Percentiles rank a stretch among this genome's conserved stretches.
Evolutionary conservation across 139 green algal species (phyloP).

Genomic region (Zygnema cylindricum): DNA sequence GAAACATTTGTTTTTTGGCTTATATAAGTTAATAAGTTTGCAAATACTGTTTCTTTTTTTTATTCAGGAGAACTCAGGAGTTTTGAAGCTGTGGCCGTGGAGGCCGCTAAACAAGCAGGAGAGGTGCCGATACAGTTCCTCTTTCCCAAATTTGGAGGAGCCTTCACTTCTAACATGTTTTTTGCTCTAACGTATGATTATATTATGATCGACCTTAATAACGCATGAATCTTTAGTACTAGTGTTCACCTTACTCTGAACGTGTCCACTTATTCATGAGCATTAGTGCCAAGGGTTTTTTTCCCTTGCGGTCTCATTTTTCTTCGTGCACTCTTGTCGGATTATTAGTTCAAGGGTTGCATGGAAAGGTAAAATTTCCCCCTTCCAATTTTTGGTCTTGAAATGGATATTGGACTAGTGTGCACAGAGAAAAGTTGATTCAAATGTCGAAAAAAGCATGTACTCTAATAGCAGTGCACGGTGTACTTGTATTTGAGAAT

Average conservation of each 20-base stretch:
- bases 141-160: neutral
- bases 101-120: constrained; percentile 12
- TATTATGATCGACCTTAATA: neutral
- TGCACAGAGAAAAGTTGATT: too few species aligned
- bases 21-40: too few species aligned
- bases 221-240: neutral
- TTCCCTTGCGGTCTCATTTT: too few species aligned
- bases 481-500: too few species aligned
- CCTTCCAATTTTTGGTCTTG: too few species aligned
- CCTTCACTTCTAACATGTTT: neutral
- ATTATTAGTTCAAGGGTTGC: too few species aligned
- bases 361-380: too few species aligned
- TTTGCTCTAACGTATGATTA: neutral
- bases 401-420: too few species aligned
- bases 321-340: too few species aligned
- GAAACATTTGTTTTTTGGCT: too few species aligned
- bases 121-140: neutral
- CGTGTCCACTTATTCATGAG: neutral
- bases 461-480: too few species aligned
- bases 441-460: too few species aligned
- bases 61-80: neutral
- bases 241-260: neutral
- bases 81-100: constrained; percentile 7
- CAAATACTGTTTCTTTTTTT: constrained; percentile 13
- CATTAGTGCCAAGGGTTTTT: neutral